Conservation (phyloP, 257 asterid genomes). For the Knoxia roxburghii region DNA sequence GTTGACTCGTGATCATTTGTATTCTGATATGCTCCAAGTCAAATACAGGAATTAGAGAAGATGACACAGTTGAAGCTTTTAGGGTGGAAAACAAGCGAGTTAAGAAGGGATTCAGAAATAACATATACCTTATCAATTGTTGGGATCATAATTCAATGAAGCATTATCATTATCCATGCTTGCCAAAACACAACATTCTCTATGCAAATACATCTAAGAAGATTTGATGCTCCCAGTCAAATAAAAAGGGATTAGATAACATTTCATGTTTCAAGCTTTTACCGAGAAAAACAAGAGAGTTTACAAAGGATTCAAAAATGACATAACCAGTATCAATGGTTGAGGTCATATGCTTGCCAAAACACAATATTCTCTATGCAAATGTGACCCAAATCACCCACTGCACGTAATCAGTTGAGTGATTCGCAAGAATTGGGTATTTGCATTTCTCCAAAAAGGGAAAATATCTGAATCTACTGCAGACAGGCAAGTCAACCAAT, state of each 20-base stretch:
- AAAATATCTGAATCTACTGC: not conserved
- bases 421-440: not conserved
- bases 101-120: not conserved
- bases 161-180: not conserved
- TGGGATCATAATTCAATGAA: not conserved
- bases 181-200: no score
- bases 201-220: no score
- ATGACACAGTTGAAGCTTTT: not conserved
- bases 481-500: not conserved
- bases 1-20: not conserved
- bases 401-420: not conserved
- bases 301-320: no score
- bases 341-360: no score
- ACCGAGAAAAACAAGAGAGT: no score
- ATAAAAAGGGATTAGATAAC: no score
- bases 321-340: no score
- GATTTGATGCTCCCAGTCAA: no score
- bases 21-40: not conserved
- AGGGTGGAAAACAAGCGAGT: not conserved
- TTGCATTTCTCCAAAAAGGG: not conserved
- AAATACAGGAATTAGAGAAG: not conserved
- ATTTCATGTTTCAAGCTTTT: no score
- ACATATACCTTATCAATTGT: not conserved
- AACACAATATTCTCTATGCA: not conserved
- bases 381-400: not conserved